Evolutionary conservation across 495 filamentous ascomycete genomes (phyloP).

Genomic region (Tuber aestivum): DNA sequence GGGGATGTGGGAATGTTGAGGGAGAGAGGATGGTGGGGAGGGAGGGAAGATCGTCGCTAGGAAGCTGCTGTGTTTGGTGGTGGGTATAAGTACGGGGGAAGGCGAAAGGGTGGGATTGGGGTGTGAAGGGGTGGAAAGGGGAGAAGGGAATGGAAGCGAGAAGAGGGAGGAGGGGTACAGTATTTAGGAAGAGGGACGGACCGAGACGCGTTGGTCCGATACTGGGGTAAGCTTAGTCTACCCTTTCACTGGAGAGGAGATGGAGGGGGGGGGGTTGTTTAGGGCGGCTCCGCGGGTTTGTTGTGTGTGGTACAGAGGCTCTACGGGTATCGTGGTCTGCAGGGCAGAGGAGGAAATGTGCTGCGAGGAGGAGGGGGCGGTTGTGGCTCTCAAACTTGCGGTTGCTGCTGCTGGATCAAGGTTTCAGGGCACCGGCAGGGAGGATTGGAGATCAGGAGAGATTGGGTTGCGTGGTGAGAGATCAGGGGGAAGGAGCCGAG

Average conservation of each 20-base stretch:
- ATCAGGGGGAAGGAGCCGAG: neutral
- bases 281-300: slow-evolving; percentile 23
- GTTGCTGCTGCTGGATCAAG: neutral
- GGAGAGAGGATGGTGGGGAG: no score
- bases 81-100: neutral
- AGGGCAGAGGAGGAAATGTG: neutral
- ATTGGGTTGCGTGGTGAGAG: neutral
- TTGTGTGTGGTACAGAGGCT: slow-evolving; percentile 3
- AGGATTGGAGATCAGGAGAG: neutral
- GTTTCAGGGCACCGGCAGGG: neutral
- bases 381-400: neutral
- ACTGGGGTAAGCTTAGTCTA: slow-evolving; percentile 22
- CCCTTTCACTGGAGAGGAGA: neutral
- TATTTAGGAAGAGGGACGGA: slow-evolving; percentile 32
- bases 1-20: neutral
- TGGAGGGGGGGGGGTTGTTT: neutral
- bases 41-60: neutral
- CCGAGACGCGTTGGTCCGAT: slow-evolving; percentile 32
- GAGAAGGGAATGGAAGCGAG: slow-evolving; percentile 39
- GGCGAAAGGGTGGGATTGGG: neutral
- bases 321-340: neutral
- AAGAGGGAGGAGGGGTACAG: slow-evolving; percentile 34
- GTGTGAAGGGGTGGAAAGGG: slow-evolving; percentile 20
- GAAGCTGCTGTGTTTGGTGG: neutral
- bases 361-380: neutral